Evolutionary conservation across 306 rosid species (phyloP).

Genomic region (Clitoria ternatea): DNA sequence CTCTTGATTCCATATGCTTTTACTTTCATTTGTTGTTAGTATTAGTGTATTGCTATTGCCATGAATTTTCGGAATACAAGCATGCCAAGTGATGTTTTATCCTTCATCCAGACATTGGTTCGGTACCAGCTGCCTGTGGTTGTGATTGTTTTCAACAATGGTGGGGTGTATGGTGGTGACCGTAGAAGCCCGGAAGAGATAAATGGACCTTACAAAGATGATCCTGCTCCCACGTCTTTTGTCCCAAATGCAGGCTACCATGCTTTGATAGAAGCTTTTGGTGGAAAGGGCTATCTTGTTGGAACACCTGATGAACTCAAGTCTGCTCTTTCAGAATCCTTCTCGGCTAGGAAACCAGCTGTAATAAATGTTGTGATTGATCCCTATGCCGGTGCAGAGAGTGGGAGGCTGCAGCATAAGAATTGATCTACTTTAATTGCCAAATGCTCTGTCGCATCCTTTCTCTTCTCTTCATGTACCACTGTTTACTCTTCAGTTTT

Average conservation of each 20-base stretch:
- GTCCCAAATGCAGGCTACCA: constrained; percentile 80
- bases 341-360: constrained; percentile 73
- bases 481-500: background rate
- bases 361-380: constrained; percentile 69
- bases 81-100: background rate
- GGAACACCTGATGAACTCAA: constrained; percentile 74
- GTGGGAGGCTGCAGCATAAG: constrained; percentile 91
- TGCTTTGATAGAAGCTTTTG: constrained; percentile 84
- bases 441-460: background rate
- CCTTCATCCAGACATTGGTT: constrained; percentile 72
- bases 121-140: constrained; percentile 87
- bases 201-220: constrained; percentile 77
- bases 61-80: constrained; percentile 8
- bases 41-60: no score
- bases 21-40: background rate
- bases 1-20: constrained; percentile 2
- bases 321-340: constrained; percentile 72
- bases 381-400: constrained; percentile 95
- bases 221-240: constrained; percentile 93
- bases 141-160: constrained; percentile 92
- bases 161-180: constrained; percentile 52
- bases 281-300: constrained; percentile 87
- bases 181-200: constrained; percentile 54
- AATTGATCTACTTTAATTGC: constrained; percentile 43
- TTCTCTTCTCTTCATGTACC: background rate